These are phyloP conservation scores for Arabidopsis thaliana DNA, from an alignment of 345 rosid species.

Conservation along the genomic window DNA sequence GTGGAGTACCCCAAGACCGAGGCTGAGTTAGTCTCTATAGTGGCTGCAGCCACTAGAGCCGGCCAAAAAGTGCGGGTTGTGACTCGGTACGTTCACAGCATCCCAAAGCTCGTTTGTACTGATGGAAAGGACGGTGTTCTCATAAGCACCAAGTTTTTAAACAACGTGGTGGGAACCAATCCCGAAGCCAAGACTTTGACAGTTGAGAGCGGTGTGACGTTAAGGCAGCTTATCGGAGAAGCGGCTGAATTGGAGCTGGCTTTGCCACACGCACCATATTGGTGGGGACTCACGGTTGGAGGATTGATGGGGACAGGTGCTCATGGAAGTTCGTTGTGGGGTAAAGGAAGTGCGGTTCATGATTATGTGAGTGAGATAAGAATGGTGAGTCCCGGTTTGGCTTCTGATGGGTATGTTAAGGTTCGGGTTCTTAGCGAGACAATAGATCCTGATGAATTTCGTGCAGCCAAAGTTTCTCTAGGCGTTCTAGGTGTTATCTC, in stretches of 20 bases:
- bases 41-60: slow-evolving; percentile 60
- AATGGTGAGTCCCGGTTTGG: slow-evolving; percentile 59
- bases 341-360: slow-evolving; percentile 75
- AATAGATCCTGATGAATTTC: slow-evolving; percentile 42
- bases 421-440: slow-evolving; percentile 49
- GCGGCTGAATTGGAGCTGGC: slow-evolving; percentile 70
- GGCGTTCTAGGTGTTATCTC: slow-evolving; percentile 89
- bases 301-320: slow-evolving; percentile 82
- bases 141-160: slow-evolving; percentile 72
- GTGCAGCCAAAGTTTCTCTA: slow-evolving; percentile 71
- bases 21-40: slow-evolving; percentile 55
- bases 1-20: slow-evolving; percentile 67
- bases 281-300: slow-evolving; percentile 91
- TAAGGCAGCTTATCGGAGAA: slow-evolving; percentile 63
- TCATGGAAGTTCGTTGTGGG: slow-evolving; percentile 86
- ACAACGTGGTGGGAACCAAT: too few species aligned
- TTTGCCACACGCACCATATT: slow-evolving; percentile 76
- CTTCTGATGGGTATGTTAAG: slow-evolving; percentile 55
- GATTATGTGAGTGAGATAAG: slow-evolving; percentile 60
- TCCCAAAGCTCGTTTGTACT: slow-evolving; percentile 73
- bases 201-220: slow-evolving; percentile 77
- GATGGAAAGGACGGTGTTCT: slow-evolving; percentile 67
- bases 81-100: slow-evolving; percentile 71
- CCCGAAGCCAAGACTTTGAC: too few species aligned
- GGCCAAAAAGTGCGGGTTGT: slow-evolving; percentile 66